These are phyloP conservation scores for Fusarium virguliforme DNA, from an alignment of 2,329 filamentous ascomycete genomes.

Conservation along the genomic window DNA sequence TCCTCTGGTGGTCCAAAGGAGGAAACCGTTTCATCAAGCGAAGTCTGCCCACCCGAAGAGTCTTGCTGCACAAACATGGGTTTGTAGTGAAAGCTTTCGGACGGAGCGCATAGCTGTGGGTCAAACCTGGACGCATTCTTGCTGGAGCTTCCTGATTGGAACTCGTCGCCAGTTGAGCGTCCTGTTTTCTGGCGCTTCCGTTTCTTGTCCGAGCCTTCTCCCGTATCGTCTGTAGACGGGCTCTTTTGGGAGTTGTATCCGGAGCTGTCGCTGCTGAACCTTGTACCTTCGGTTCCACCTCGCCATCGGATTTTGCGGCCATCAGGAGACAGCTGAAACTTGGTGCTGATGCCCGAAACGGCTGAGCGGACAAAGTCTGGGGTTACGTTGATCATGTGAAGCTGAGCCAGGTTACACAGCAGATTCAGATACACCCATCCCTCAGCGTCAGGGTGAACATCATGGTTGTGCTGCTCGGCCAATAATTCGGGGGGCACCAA, in stretches of 20 bases:
- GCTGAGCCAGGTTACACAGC: slow-evolving; percentile 84
- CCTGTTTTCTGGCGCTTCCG: slow-evolving; percentile 65
- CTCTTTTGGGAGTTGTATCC: slow-evolving; percentile 65
- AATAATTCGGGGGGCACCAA: slow-evolving; percentile 73
- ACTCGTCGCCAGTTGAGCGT: slow-evolving; percentile 55
- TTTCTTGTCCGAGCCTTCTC: slow-evolving; percentile 61
- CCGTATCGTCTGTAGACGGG: slow-evolving; percentile 67
- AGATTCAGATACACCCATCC: slow-evolving; percentile 90
- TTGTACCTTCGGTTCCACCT: slow-evolving; percentile 77
- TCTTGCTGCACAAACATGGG: slow-evolving; percentile 72
- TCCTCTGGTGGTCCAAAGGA: slow-evolving; percentile 65
- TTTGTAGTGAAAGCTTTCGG: slow-evolving; percentile 74
- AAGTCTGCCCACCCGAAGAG: slow-evolving; percentile 64
- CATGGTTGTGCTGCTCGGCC: slow-evolving; percentile 59
- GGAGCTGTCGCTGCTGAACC: slow-evolving; percentile 75
- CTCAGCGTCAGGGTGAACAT: slow-evolving; percentile 74
- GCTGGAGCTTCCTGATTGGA: slow-evolving; percentile 55
- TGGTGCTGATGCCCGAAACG: slow-evolving; percentile 78
- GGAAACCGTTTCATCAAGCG: slow-evolving; percentile 65
- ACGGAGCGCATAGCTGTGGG: slow-evolving; percentile 58
- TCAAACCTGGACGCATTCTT: slow-evolving; percentile 61
- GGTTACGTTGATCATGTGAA: slow-evolving; percentile 89
- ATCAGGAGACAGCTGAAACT: slow-evolving; percentile 83
- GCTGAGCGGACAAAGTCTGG: slow-evolving; percentile 83
- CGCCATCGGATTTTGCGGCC: slow-evolving; percentile 87